Evolutionary conservation across 257 asterid species (phyloP).

Genomic region (Ballota nigra): DNA sequence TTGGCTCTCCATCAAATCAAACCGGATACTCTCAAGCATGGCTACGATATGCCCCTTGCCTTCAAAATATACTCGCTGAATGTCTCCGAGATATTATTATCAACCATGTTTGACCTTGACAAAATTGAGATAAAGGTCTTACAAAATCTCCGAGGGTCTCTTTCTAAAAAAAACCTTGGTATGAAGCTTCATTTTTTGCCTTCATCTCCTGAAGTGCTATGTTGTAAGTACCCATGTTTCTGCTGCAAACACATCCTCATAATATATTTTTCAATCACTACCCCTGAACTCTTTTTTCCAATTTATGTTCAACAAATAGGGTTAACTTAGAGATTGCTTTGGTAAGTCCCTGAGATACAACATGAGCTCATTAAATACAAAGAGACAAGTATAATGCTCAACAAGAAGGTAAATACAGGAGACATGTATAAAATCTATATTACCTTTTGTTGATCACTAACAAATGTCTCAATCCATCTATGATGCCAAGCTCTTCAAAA

Average conservation of each 20-base stretch:
- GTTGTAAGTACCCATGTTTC: not conserved
- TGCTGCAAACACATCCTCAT: not conserved
- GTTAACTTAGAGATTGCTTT: not conserved
- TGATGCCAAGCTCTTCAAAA: not conserved
- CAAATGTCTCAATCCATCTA: not conserved
- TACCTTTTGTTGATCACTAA: not conserved
- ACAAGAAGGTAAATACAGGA: too few species aligned
- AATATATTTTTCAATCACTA: not conserved
- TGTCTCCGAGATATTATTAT: not conserved
- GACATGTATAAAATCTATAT: too few species aligned
- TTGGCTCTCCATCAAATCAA: not conserved
- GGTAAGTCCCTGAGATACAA: not conserved
- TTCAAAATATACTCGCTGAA: not conserved
- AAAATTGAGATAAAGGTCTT: not conserved
- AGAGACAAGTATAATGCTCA: too few species aligned
- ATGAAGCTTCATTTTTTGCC: not conserved
- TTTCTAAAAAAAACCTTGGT: not conserved
- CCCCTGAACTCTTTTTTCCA: not conserved
- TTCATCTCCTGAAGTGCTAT: not conserved
- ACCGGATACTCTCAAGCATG: not conserved
- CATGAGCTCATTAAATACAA: too few species aligned
- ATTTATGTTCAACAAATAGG: not conserved
- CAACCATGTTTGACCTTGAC: not conserved
- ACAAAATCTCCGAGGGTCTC: not conserved
- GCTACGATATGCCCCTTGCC: not conserved